phyloP scores from a whole-genome alignment of 2,329 filamentous ascomycete species.

The Teratosphaeria destructans region DNA sequence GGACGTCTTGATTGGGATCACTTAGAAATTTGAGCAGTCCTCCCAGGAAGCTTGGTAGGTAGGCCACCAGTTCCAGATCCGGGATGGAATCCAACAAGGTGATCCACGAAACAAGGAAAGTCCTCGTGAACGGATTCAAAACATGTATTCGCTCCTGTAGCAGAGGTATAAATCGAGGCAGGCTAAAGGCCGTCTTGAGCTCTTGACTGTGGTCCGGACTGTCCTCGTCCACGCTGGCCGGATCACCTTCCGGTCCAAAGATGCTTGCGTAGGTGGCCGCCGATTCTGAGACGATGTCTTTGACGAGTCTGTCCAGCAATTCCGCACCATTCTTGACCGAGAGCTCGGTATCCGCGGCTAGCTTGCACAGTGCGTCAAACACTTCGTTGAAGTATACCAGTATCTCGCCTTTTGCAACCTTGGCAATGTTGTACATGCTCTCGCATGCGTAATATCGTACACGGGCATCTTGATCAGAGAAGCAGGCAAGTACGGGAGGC shows the following conservation, averaged over 20 bases:
- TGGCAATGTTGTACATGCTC: constrained; percentile 99
- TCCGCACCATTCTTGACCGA: constrained; percentile 98
- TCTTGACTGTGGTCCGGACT: constrained; percentile 29
- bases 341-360: constrained; percentile 89
- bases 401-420: constrained; percentile 96
- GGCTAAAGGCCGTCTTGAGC: constrained; percentile 82
- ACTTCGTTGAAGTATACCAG: constrained; percentile 96
- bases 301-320: constrained; percentile 83
- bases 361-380: constrained; percentile 93
- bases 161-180: constrained; percentile 81
- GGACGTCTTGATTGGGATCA: constrained; percentile 86
- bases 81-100: constrained; percentile 91
- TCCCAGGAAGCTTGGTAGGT: constrained; percentile 80
- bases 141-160: constrained; percentile 91
- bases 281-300: constrained; percentile 92
- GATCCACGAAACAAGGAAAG: constrained; percentile 93
- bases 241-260: constrained; percentile 46
- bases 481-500: constrained; percentile 91
- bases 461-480: constrained; percentile 93
- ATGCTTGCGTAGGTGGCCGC: constrained; percentile 91
- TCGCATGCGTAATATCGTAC: constrained; percentile 98
- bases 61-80: constrained; percentile 86
- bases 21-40: constrained; percentile 86
- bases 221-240: constrained; percentile 32
- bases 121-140: constrained; percentile 86